Percentiles rank a stretch among this genome's conserved stretches.
Conservation (phyloP, 768 basidiomycete genomes). For the Obba rivulosa region DNA sequence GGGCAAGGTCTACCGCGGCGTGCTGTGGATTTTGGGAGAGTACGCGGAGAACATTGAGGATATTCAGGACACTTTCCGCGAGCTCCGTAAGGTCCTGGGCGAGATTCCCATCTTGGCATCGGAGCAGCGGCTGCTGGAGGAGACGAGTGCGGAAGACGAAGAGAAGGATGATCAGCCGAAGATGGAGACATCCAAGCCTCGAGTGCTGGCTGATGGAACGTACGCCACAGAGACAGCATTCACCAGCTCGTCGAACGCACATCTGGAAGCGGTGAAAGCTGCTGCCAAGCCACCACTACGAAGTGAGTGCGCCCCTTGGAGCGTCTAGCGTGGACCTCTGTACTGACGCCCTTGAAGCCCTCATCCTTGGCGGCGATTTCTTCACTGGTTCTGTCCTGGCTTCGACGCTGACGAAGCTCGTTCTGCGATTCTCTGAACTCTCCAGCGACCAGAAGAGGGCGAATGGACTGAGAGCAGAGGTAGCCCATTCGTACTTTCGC, state of each 20-base stretch:
- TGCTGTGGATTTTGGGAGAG: constrained; percentile 98
- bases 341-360: constrained; percentile 36
- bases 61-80: constrained; percentile 67
- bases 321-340: not conserved
- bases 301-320: constrained; percentile 50
- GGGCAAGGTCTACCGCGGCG: constrained; percentile 93
- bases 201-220: constrained; percentile 91
- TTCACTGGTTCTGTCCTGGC: constrained; percentile 94
- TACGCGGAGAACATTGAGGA: constrained; percentile 69
- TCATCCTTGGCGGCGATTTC: constrained; percentile 94
- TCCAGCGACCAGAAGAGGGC: constrained; percentile 42
- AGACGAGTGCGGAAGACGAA: constrained; percentile 56
- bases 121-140: constrained; percentile 79
- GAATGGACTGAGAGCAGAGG: constrained; percentile 85
- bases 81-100: constrained; percentile 81
- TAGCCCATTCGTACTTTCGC: constrained; percentile 22
- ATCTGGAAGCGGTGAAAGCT: constrained; percentile 77
- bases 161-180: constrained; percentile 45
- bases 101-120: constrained; percentile 97
- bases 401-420: constrained; percentile 83
- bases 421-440: constrained; percentile 64
- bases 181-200: constrained; percentile 50
- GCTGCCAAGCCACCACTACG: constrained; percentile 88
- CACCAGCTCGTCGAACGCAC: constrained; percentile 53
- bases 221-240: constrained; percentile 97